These are phyloP conservation scores for Fusarium aywerte DNA, from an alignment of 2,329 filamentous ascomycete genomes.

Conservation along the genomic window DNA sequence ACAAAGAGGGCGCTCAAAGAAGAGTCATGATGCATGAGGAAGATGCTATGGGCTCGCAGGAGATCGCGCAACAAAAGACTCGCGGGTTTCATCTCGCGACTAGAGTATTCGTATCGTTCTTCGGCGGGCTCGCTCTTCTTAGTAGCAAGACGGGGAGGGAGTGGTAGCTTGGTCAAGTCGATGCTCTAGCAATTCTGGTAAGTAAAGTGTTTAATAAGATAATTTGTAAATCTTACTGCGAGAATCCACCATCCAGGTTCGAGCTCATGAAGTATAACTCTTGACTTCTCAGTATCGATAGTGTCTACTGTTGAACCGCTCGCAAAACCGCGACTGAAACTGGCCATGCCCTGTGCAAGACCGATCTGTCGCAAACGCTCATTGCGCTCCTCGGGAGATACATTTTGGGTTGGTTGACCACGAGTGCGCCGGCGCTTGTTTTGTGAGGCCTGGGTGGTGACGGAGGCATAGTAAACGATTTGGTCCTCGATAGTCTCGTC, in stretches of 20 bases:
- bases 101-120: slow-evolving; percentile 79
- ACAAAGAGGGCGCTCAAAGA: slow-evolving; percentile 77
- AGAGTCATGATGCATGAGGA: slow-evolving; percentile 86
- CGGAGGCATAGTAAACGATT: slow-evolving; percentile 91
- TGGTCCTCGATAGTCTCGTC: slow-evolving; percentile 76
- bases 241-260: slow-evolving; percentile 96
- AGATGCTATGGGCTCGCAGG: slow-evolving; percentile 81
- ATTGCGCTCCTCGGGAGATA: slow-evolving; percentile 76
- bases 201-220: neutral
- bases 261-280: slow-evolving; percentile 86
- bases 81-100: slow-evolving; percentile 87
- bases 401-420: slow-evolving; percentile 55
- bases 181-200: slow-evolving; percentile 58
- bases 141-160: slow-evolving; percentile 65
- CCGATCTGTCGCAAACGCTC: slow-evolving; percentile 92
- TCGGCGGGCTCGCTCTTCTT: slow-evolving; percentile 55
- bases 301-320: slow-evolving; percentile 79
- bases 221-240: slow-evolving; percentile 68
- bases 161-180: slow-evolving; percentile 77
- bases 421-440: slow-evolving; percentile 57
- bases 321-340: slow-evolving; percentile 90
- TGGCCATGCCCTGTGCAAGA: slow-evolving; percentile 95
- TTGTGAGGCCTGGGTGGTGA: slow-evolving; percentile 55
- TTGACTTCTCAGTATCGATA: slow-evolving; percentile 89
- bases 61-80: slow-evolving; percentile 83